These are phyloP conservation scores for Echinochloa phyllopogon DNA, from an alignment of 176 grass and related monocot species.

Conservation along the genomic window DNA sequence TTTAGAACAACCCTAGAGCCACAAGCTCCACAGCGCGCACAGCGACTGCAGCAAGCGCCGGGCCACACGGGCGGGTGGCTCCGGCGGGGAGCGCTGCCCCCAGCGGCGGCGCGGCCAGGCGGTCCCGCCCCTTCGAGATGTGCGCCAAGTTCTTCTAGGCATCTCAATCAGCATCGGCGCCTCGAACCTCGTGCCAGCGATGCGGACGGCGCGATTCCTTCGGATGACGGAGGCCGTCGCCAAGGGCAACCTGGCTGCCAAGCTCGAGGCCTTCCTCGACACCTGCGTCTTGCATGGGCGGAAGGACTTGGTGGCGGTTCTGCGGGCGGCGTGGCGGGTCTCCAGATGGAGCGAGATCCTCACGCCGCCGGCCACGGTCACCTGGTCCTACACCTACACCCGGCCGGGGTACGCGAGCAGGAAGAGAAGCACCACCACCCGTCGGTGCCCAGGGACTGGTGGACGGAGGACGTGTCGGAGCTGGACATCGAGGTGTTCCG, in stretches of 20 bases:
- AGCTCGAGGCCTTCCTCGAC: constrained; percentile 82
- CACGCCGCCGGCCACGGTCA: constrained; percentile 61
- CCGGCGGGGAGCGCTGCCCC: no score
- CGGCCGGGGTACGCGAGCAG: constrained; percentile 66
- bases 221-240: constrained; percentile 81
- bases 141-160: constrained; percentile 98
- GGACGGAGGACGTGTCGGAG: constrained; percentile 97
- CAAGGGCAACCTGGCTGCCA: constrained; percentile 80
- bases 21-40: no score
- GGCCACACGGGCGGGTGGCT: no score
- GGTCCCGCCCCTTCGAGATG: constrained; percentile 92
- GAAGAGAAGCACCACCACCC: no score
- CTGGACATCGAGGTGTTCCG: constrained; percentile 90
- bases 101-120: no score
- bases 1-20: no score
- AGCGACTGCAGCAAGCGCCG: no score
- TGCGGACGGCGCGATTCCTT: constrained; percentile 76
- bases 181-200: constrained; percentile 62
- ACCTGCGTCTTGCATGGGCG: constrained; percentile 81
- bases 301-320: constrained; percentile 68
- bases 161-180: constrained; percentile 88
- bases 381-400: constrained; percentile 91
- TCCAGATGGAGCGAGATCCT: constrained; percentile 92
- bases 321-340: constrained; percentile 65
- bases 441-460: constrained; percentile 92